Conservation (phyloP, 139 green algal species). For the Chlorella sp. region DNA sequence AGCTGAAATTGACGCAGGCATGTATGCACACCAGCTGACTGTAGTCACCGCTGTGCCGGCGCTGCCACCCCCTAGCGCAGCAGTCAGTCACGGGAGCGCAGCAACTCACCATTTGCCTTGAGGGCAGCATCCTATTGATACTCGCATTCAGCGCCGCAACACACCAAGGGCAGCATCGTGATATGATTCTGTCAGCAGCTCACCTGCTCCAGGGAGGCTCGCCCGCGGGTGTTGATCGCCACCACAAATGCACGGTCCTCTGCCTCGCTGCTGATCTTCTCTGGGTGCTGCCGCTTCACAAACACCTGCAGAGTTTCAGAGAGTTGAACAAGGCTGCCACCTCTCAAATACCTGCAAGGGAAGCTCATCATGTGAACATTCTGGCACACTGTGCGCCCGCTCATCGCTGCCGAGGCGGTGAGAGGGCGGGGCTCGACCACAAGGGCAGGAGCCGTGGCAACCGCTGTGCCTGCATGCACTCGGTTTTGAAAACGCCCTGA, state of each 20-base stretch:
- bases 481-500: neutral
- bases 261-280: neutral
- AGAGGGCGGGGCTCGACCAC: neutral
- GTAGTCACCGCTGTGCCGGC: too few species aligned
- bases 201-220: neutral
- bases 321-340: neutral
- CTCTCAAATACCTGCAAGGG: too few species aligned
- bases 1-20: too few species aligned
- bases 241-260: slow-evolving; percentile 1
- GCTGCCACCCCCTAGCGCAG: neutral
- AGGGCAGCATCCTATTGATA: too few species aligned
- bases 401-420: neutral
- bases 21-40: too few species aligned
- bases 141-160: too few species aligned
- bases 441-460: neutral
- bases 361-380: too few species aligned
- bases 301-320: neutral
- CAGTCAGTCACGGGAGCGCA: neutral
- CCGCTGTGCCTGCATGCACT: neutral
- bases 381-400: too few species aligned
- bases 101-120: too few species aligned
- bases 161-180: neutral
- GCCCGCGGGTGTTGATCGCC: neutral
- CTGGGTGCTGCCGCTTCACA: neutral
- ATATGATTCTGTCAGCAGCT: neutral